Evolutionary conservation across 495 filamentous ascomycete genomes (phyloP).

Genomic region (Bathelium albidoporum): DNA sequence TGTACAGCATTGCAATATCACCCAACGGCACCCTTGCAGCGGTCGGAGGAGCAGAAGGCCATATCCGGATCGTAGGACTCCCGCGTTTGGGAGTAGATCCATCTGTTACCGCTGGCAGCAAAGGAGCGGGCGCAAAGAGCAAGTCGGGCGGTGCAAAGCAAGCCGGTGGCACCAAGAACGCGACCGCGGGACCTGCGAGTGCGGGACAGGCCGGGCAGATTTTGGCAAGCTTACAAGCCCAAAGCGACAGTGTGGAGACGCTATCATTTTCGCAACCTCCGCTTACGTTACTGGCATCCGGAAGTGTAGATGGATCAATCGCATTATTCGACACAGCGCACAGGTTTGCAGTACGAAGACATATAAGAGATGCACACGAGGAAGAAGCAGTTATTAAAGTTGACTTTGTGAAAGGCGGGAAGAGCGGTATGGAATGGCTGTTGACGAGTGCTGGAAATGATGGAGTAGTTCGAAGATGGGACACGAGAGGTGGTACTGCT

Average conservation of each 20-base stretch:
- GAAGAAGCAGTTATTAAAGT: constrained; percentile 81
- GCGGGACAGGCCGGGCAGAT: constrained; percentile 67
- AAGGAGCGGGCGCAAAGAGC: constrained; percentile 36
- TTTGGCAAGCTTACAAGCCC: constrained; percentile 57
- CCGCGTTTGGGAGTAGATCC: constrained; percentile 49
- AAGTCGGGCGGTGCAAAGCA: constrained; percentile 33
- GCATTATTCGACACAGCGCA: constrained; percentile 77
- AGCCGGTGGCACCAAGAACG: constrained; percentile 17
- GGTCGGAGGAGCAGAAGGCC: constrained; percentile 77
- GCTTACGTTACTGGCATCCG: constrained; percentile 70
- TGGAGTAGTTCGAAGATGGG: constrained; percentile 78
- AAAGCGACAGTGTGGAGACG: constrained; percentile 74
- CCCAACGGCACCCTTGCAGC: constrained; percentile 69
- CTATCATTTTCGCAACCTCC: constrained; percentile 70
- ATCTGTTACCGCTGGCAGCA: constrained; percentile 28
- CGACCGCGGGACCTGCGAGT: constrained; percentile 21
- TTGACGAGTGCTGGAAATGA: constrained; percentile 80
- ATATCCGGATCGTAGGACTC: constrained; percentile 72
- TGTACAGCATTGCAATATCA: constrained; percentile 75
- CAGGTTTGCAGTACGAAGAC: constrained; percentile 67
- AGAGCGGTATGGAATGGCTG: constrained; percentile 41
- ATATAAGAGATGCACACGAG: constrained; percentile 73
- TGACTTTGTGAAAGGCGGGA: constrained; percentile 59
- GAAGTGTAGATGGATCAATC: constrained; percentile 83
- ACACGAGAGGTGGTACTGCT: constrained; percentile 67